Evolutionary conservation across 2,329 filamentous ascomycete species (phyloP), one percentile per base, ranked within the genome.

Genomic region (Paraconiothyrium sp.): DNA sequence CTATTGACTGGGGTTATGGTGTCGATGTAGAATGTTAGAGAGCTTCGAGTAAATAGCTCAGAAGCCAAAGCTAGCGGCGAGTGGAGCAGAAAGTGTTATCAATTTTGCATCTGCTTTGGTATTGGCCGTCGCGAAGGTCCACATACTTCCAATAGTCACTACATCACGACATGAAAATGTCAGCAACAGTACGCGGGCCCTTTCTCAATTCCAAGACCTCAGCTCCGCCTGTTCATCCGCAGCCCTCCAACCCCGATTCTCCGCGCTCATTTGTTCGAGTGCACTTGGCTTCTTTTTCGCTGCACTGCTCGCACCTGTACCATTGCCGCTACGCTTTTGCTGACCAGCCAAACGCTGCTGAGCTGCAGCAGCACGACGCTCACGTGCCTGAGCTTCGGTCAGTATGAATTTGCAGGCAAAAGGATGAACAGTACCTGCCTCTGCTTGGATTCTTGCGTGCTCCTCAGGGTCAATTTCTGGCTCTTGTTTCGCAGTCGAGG

Each of bases 181-280:
- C 20, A 20, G 20, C 20, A 20, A 20, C 27, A 30, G 4, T 30
- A 30, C 27, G 27, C 27, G 27, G 27, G 4, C 6, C 27, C 6
- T 30, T 34, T 50, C 37, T 70, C 59, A 75, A 48, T 75, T 69
- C 66, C 67, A 75, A 46, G 67, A 65, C 55, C 72, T 65, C 52
- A 76, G 58, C 22, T 71, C 69, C 9, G 69, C 66, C 54, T 71
- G 66, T 43, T 68, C 67, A 62, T 76, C 75, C 32, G 67, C 69
- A 43, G 70, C 72, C 48, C 74, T 68, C 67, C 68, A 77, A 11
- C 73, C 72, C 43, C 69, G 52, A 46, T 76, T 76, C 62, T 76
- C 72, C 50, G 58, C 70, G 50, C 72, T 75, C 64, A 71, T 58
- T 59, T 74, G 58, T 59, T 75, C 71, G 1, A 77, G 63, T 27